These are phyloP conservation scores for Lasiodiplodia gonubiensis DNA, from an alignment of 2,329 filamentous ascomycete species.

Conservation along the genomic window DNA sequence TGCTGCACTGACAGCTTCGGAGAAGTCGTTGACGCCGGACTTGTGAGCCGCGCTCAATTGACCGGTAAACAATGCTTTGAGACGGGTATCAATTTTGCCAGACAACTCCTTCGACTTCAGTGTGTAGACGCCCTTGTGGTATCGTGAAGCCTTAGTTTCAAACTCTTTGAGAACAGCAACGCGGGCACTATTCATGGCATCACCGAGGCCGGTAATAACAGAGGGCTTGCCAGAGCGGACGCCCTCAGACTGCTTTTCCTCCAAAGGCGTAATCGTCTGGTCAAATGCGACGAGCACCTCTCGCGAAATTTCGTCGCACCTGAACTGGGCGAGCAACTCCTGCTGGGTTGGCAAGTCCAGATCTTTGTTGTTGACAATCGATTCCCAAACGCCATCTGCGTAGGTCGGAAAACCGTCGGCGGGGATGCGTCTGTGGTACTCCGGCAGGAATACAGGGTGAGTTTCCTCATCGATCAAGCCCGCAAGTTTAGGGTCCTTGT, in stretches of 20 bases:
- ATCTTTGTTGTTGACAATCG: constrained; percentile 99
- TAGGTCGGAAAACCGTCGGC: constrained; percentile 97
- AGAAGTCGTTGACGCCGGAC: constrained; percentile 80
- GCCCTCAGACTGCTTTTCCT: constrained; percentile 81
- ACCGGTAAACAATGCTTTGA: constrained; percentile 87
- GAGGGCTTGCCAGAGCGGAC: constrained; percentile 72
- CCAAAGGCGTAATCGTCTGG: constrained; percentile 77
- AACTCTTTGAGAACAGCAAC: constrained; percentile 80
- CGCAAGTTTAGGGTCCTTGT: constrained; percentile 69
- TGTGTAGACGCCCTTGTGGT: constrained; percentile 93
- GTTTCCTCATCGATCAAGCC: constrained; percentile 72
- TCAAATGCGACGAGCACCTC: constrained; percentile 89
- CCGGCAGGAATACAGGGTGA: constrained; percentile 83
- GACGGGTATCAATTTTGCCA: constrained; percentile 81
- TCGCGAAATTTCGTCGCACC: constrained; percentile 93
- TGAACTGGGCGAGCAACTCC: constrained; percentile 93
- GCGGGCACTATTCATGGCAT: constrained; percentile 73
- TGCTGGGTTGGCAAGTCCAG: constrained; percentile 96
- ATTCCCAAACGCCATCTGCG: constrained; percentile 93
- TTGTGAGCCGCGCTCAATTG: constrained; percentile 91
- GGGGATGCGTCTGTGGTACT: constrained; percentile 94
- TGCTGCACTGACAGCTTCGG: constrained; percentile 80
- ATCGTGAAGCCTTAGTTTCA: constrained; percentile 86
- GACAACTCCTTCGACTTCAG: constrained; percentile 86
- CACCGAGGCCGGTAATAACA: constrained; percentile 77